Evolutionary conservation across 2,329 filamentous ascomycete genomes (phyloP), one percentile per base, ranked within the genome.

Genomic region (Colletotrichum salicis): DNA sequence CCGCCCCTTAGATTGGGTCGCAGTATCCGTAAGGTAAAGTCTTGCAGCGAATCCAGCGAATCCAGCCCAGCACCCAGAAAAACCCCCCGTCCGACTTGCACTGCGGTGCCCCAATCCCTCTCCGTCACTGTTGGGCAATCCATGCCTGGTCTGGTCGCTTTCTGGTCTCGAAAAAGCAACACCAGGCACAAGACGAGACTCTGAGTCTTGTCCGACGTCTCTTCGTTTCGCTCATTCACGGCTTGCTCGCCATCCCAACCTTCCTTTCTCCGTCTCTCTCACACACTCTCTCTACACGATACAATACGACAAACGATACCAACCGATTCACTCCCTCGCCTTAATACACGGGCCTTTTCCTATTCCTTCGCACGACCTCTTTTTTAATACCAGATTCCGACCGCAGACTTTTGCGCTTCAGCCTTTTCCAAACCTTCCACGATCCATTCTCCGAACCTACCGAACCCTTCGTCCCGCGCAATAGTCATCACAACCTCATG

Each of bases 161-260:
- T 69, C 13, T 55, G 41, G 31, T 48, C 58, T 69, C 70, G 65
- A 37, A 70, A 71, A 69, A 71, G 65, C 8, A 69, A 70, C 45
- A 64, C 59, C 70, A 56, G 65, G 54, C 70, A 56, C 59, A 51
- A 71, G 61, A 71, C 61, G 52, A 65, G 37, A 63, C 13, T 31
- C 55, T 29, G 41, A 55, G 33, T 65, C 31, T 70, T 48, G 60
- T 45, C 27, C 5, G 35, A n/a, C 35, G 19, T 37, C 51, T 56
- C 67, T 72, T 66, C 68, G 56, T 5, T 62, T 64, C 64, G 60
- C 52, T 65, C 70, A 61, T 69, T 70, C 66, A 64, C 61, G 70
- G 67, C 70, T 45, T 48, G 54, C 48, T 51, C 59, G 63, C 64
- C 65, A 72, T 60, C 35, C 51, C 56, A 35, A 65, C 33, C 45